Base-by-base conservation (phyloP, 345 rosid species). In the Alliaria petiolata region DNA sequence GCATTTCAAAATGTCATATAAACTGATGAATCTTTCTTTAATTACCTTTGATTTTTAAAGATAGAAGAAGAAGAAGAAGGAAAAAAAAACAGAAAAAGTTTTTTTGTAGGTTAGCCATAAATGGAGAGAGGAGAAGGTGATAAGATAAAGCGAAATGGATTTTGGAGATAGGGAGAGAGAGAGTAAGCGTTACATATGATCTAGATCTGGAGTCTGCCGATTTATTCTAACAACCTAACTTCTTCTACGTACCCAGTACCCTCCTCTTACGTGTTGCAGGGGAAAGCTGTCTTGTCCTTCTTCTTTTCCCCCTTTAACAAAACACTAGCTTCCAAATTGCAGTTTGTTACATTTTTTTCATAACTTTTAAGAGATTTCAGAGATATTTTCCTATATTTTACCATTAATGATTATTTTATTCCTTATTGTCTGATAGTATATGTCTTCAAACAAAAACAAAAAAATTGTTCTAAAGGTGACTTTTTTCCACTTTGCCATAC, bases 211-310 rank as follows among this genome's bases (percentile, higher is more conserved):
- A 52, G 26, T 71, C 62, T 42, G 52, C 69, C 69, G 62, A 20
- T 71, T 63, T 52, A 17, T 52, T 71, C 69, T 71, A 71, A 71
- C 76, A 13, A 71, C 76, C 52, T 51, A 42, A 52, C 61, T 61
- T n/a, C n/a, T n/a, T 47, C 10, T 26, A 28, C 3, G 20, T 35
- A 20, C 17, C 6, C 49, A n/a, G n/a, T n/a, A n/a, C n/a, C n/a
- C n/a, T n/a, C 8, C 54, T 46, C 74, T 70, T 59, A 59, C 74
- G 66, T 59, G 66, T 70, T 70, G 30, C 26, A 59, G 66, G 30
- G 57, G 65, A 25, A 69, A 58, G 30, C 28, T 69, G 10, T 34
- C 54, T 1, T n/a, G n/a, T n/a, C n/a, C n/a, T n/a, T 28, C 7
- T 43, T 34, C 5, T 31, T 39, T 53, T 4, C 5, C n/a, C 36